Evolutionary conservation across 2,329 filamentous ascomycete species (phyloP).

Genomic region (Cadophora sp.): DNA sequence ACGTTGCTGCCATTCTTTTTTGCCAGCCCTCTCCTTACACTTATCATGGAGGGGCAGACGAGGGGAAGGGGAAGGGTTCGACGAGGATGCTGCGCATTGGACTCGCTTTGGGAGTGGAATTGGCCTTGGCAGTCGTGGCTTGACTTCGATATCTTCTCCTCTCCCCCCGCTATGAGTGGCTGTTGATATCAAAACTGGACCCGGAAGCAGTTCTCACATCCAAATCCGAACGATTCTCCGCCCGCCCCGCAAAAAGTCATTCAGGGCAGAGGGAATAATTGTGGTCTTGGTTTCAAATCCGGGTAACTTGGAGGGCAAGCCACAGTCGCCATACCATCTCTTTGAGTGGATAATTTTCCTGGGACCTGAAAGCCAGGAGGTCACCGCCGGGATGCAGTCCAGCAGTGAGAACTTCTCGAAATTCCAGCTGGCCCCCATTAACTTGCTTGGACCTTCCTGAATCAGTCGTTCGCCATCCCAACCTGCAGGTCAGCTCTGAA

Average conservation of each 20-base stretch:
- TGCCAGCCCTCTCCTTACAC: background rate
- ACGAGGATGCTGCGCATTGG: constrained; percentile 9
- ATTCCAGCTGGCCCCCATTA: background rate
- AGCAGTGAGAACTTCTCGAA: background rate
- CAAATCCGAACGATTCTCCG: background rate
- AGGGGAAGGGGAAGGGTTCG: background rate
- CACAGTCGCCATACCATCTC: constrained; percentile 23
- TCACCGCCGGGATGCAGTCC: background rate
- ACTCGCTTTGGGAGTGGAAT: background rate
- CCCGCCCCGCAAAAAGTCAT: background rate
- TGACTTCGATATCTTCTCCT: no score
- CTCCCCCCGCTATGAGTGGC: constrained; percentile 13
- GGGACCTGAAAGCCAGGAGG: constrained; percentile 3
- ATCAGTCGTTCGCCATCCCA: background rate
- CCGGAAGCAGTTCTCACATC: background rate
- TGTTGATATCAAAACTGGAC: constrained; percentile 5
- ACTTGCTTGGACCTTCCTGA: constrained; percentile 5
- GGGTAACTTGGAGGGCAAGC: constrained; percentile 15
- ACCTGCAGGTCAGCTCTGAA: background rate
- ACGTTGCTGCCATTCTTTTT: constrained; percentile 19
- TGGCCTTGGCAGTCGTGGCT: constrained; percentile 1
- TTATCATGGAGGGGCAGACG: constrained; percentile 16
- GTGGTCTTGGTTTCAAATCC: background rate
- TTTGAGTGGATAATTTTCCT: background rate
- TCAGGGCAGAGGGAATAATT: background rate